A percentile compares a stretch with the other conserved stretches of the same genome.
These are phyloP conservation scores for Penicillium sp. DNA, from an alignment of 2,329 filamentous ascomycete species.

Conservation along the genomic window DNA sequence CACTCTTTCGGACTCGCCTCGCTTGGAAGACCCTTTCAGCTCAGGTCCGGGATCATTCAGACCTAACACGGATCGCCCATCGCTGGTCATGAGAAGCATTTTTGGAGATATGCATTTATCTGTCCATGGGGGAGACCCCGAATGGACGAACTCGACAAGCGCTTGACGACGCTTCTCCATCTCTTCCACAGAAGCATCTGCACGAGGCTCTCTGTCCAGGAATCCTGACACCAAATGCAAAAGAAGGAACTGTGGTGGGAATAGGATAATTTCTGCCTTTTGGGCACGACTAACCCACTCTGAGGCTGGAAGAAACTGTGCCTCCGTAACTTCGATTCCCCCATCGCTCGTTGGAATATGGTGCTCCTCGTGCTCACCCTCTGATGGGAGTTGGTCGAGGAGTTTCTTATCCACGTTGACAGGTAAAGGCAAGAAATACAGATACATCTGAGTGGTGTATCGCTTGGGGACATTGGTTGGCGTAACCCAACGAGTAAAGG, in stretches of 20 bases:
- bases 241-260: slow-evolving; percentile 78
- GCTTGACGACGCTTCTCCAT: slow-evolving; percentile 43
- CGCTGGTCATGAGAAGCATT: slow-evolving; percentile 40
- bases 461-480: slow-evolving; percentile 68
- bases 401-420: slow-evolving; percentile 33
- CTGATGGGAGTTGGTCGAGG: slow-evolving; percentile 35
- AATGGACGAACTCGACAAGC: slow-evolving; percentile 52
- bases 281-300: slow-evolving; percentile 68
- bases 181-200: slow-evolving; percentile 25
- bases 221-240: slow-evolving; percentile 53
- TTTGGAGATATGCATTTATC: slow-evolving; percentile 50
- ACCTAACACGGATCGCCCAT: slow-evolving; percentile 54
- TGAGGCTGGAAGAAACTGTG: slow-evolving; percentile 69
- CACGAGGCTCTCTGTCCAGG: slow-evolving; percentile 43
- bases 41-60: slow-evolving; percentile 58
- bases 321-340: slow-evolving; percentile 69
- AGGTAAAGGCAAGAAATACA: slow-evolving; percentile 78
- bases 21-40: slow-evolving; percentile 50
- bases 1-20: slow-evolving; percentile 55
- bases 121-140: slow-evolving; percentile 47
- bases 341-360: slow-evolving; percentile 72
- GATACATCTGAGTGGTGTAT: slow-evolving; percentile 95
- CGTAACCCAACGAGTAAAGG: slow-evolving; percentile 92
- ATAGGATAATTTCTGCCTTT: slow-evolving; percentile 72
- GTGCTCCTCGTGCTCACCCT: slow-evolving; percentile 56